Evolutionary conservation across 1,284 basidiomycete species (phyloP), one percentile per base, ranked within the genome.

Genomic region (Tylopilus sp.): DNA sequence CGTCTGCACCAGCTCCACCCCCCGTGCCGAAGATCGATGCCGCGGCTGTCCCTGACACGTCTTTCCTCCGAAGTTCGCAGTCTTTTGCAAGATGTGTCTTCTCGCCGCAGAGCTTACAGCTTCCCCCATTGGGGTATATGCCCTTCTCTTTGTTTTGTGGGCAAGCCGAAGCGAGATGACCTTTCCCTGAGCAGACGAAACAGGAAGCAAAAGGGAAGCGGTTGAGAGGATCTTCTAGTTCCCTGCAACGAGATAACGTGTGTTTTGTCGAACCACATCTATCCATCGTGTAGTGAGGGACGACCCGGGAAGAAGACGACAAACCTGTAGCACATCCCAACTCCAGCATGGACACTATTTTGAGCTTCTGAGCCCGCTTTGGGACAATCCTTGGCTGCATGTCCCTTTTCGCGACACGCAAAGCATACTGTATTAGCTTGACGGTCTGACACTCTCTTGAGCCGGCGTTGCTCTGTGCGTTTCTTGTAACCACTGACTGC

Each of bases 121-220:
- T 79, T 3, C 94, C 94, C 19, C 94, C 94, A 55, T 95, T 89
- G 0, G 92, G 91, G 61, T 97, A 97, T 25, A 97, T 77, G 1
- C 94, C 93, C 53, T 81, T 86, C 2, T 77, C 77, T 50, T 79
- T 77, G 61, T 97, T 97, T 59, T 87, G 71, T 0, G 90, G 87
- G 67, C 94, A 97, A 16, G 51, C 31, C 16, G 60, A 65, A 28
- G 61, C 63, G 26, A 61, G 60, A 25, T 30, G 29, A 11, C 60
- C 60, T 33, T 53, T 62, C 5, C 75, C 76, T 2, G 81, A 81
- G 63, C 94, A 97, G 29, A 97, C 87, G 64, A 93, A 97, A 69
- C 94, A 97, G 1, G 86, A 91, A 0, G 94, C 94, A 61, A 82
- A 93, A 0, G 94, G 94, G 3, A 94, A 76, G 2, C 88, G 86